Conservation (phyloP, 495 filamentous ascomycete species). For the Pseudevernia furfuracea region DNA sequence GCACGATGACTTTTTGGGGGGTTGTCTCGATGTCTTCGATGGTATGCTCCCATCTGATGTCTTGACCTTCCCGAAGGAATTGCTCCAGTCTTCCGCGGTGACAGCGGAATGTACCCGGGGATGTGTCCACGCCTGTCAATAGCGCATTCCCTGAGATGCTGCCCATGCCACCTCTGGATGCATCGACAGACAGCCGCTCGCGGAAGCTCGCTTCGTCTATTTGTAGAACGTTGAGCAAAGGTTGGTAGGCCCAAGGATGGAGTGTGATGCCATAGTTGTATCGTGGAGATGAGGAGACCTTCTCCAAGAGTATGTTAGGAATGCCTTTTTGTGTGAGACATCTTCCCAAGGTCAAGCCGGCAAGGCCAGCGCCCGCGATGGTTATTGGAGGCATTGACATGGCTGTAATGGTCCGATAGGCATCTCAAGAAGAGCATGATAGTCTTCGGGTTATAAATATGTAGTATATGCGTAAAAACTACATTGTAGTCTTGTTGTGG, state of each 20-base stretch:
- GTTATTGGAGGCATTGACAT: conserved; percentile 22
- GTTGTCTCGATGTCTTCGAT: conserved; percentile 20
- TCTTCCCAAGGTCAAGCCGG: conserved; percentile 30
- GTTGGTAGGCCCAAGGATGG: conserved; percentile 30
- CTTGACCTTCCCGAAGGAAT: conserved; percentile 31
- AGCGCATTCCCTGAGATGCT: conserved; percentile 30
- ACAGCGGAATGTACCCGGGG: conserved; percentile 27
- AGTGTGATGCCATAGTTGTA: conserved; percentile 35
- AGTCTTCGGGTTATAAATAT: neutral
- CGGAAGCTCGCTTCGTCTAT: conserved; percentile 32
- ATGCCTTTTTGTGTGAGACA: conserved; percentile 32
- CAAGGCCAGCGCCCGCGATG: conserved; percentile 33
- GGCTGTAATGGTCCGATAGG: neutral
- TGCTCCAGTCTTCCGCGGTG: conserved; percentile 30
- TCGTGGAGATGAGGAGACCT: conserved; percentile 3
- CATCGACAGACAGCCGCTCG: conserved; percentile 28
- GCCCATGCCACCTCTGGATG: conserved; percentile 21
- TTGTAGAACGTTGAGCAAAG: conserved; percentile 31
- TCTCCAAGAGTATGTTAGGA: neutral
- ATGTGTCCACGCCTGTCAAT: neutral
- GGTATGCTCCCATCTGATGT: conserved; percentile 31
- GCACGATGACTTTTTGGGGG: conserved; percentile 6
- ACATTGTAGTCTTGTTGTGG: too few species aligned
- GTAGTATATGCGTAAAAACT: neutral
- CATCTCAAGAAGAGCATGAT: neutral